Base-by-base conservation (phyloP, 257 asterid genomes). In the Primulina eburnea region DNA sequence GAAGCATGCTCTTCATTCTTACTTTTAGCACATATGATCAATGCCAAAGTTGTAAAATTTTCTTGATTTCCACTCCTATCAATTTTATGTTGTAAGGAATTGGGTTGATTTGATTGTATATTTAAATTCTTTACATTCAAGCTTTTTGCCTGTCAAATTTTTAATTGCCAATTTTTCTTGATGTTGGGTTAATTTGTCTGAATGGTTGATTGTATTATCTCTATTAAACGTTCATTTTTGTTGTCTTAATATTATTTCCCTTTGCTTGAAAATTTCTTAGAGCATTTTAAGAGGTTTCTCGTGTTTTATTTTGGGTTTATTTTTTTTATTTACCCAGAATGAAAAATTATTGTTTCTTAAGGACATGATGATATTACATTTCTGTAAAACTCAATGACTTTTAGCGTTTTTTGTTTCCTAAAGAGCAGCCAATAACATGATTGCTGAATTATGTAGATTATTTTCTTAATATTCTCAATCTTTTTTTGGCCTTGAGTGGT, bases 401-500 rank as follows among this genome's bases (percentile, higher is more conserved):
- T 47, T 47, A 47, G 21, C 20, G 21, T 4, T 50, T 5, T 50
- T 50, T 50, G 20, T 50, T 20, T 5, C 57, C 57, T 50, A 17
- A 50, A 17, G 20, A 14, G 57, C 21, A 4, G 7, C 5, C 21
- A 17, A 17, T 50, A 5, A 16, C 57, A 50, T 14, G 57, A 17
- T 50, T 50, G 57, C 57, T 16, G 57, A 50, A 20, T 50, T 50
- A 16, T 62, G 9, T 30, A 24, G 20, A 29, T 52, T 50, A n/a
- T 37, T 26, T 50, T 67, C 34, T 26, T 67, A 64, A 33, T 62
- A 53, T 63, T 57, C 62, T 50, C 67, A 61, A 37, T 70, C n/a
- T 59, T 56, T 38, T 38, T 28, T 58, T 66, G 20, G 47, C 69
- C 17, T 24, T 50, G 26, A 53, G 68, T 56, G 64, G 64, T 59